These are phyloP conservation scores for Apiospora sp. DNA, from an alignment of 2,329 filamentous ascomycete genomes.

Conservation along the genomic window DNA sequence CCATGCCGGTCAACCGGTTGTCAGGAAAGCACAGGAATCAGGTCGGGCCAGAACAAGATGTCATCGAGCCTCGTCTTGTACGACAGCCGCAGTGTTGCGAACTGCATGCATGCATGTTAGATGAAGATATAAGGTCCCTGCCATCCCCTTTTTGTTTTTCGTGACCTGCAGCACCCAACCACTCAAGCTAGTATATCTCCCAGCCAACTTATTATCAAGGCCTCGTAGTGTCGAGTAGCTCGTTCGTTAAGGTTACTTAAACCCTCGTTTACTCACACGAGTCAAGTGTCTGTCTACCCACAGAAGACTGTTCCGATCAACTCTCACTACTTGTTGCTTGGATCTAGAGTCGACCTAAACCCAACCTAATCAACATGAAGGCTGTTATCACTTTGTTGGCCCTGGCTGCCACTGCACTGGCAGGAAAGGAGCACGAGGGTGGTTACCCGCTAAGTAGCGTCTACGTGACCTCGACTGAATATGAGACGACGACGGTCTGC, in stretches of 20 bases:
- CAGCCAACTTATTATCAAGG: constrained; percentile 23
- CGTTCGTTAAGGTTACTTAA: constrained; percentile 44
- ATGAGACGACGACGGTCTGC: constrained; percentile 54
- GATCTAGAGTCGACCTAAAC: neutral
- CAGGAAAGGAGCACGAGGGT: constrained; percentile 28
- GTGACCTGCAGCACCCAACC: constrained; percentile 30
- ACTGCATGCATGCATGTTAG: constrained; percentile 30
- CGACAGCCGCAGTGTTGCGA: constrained; percentile 24
- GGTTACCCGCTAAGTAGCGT: neutral
- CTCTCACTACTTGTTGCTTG: constrained; percentile 2
- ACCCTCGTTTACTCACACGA: constrained; percentile 28
- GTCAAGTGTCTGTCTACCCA: constrained; percentile 24
- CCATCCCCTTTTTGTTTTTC: constrained; percentile 30
- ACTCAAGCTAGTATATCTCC: constrained; percentile 23
- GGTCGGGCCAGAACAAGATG: constrained; percentile 30
- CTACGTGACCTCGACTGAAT: constrained; percentile 41
- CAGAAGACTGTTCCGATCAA: constrained; percentile 22
- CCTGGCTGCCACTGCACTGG: constrained; percentile 38
- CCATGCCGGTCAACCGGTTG: constrained; percentile 27
- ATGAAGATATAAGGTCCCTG: constrained; percentile 35
- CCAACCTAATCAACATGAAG: constrained; percentile 39
- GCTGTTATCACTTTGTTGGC: constrained; percentile 36
- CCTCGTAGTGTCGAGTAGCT: constrained; percentile 36
- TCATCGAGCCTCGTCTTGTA: constrained; percentile 32
- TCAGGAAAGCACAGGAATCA: constrained; percentile 28